phyloP scores from a whole-genome alignment of 306 rosid species.

The Pyrus bretschneideri region DNA sequence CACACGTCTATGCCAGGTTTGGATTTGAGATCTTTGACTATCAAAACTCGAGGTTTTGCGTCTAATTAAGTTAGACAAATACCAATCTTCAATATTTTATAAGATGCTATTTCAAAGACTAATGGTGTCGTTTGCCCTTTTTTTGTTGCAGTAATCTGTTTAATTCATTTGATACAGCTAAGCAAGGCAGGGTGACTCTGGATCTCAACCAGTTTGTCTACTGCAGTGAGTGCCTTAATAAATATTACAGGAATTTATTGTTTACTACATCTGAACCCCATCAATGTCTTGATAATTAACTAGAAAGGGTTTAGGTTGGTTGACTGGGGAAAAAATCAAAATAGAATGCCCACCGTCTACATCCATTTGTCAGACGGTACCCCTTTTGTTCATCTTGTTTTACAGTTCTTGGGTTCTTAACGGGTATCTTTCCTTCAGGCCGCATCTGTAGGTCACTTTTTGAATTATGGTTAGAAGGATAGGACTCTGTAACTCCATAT shows the following conservation, averaged over 20 bases:
- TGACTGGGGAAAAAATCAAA: neutral
- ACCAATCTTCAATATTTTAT: neutral
- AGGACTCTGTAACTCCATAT: neutral
- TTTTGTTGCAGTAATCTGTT: conserved; percentile 67
- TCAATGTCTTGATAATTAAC: neutral
- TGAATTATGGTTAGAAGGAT: neutral
- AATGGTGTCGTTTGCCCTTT: conserved; percentile 1
- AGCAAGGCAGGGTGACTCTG: conserved; percentile 83
- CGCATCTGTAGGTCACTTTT: neutral
- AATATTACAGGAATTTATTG: neutral
- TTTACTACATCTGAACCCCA: neutral
- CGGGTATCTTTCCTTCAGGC: neutral
- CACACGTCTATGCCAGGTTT: neutral
- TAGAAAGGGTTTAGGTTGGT: neutral
- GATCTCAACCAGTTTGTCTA: conserved; percentile 92
- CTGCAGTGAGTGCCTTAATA: conserved; percentile 61
- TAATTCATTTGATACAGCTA: conserved; percentile 77
- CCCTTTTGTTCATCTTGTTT: neutral
- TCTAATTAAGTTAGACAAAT: neutral
- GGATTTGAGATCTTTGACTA: neutral
- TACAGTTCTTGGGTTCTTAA: neutral
- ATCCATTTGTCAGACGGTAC: neutral
- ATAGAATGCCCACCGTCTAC: neutral
- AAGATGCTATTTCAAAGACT: neutral
- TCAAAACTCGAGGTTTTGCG: neutral